A percentile compares a stretch with the other conserved stretches of the same genome.
Conservation (phyloP, 2,329 filamentous ascomycete genomes). For the Teratosphaeria epicoccoides region DNA sequence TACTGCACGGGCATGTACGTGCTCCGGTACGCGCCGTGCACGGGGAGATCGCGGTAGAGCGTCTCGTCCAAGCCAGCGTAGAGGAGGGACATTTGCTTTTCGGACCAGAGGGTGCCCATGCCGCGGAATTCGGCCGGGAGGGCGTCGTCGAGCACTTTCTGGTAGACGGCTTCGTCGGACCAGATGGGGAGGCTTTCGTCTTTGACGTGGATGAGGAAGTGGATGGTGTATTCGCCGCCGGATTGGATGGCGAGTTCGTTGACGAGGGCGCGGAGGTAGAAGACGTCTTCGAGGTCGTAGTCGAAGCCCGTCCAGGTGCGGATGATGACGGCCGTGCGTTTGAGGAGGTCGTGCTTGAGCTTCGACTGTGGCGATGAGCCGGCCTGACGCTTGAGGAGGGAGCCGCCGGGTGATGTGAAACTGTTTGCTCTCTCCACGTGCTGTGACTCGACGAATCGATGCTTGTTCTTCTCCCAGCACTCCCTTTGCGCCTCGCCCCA, state of each 20-base stretch:
- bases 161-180: constrained; percentile 64
- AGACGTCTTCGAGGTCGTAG: constrained; percentile 69
- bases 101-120: constrained; percentile 44
- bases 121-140: constrained; percentile 40
- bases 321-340: constrained; percentile 68
- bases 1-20: constrained; percentile 91
- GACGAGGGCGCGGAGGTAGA: constrained; percentile 72
- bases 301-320: constrained; percentile 71
- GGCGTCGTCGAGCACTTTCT: constrained; percentile 47
- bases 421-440: not conserved
- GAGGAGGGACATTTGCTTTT: constrained; percentile 45
- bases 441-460: constrained; percentile 45
- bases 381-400: constrained; percentile 2
- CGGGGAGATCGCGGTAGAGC: constrained; percentile 49
- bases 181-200: constrained; percentile 70
- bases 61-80: constrained; percentile 41
- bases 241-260: constrained; percentile 67
- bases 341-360: constrained; percentile 21
- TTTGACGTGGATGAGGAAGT: constrained; percentile 77
- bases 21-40: constrained; percentile 59
- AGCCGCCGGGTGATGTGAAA: constrained; percentile 13
- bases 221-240: constrained; percentile 70
- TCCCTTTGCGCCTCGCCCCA: constrained; percentile 71
- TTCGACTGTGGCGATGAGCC: constrained; percentile 15
- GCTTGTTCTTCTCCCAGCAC: constrained; percentile 60